These are phyloP conservation scores for Nicotiana sylvestris DNA, from an alignment of 257 asterid species.

Conservation along the genomic window DNA sequence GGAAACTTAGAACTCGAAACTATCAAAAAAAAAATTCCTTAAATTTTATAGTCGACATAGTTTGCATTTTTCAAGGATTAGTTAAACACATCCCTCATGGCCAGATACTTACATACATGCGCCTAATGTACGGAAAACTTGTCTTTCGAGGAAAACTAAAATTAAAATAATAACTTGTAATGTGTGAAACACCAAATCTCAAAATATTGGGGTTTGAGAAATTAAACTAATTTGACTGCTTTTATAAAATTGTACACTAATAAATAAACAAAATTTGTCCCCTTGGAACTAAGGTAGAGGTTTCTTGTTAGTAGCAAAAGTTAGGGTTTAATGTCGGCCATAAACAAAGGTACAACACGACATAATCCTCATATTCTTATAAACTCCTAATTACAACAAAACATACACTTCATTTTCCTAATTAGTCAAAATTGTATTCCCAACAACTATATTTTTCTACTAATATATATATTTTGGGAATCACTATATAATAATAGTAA, in stretches of 20 bases:
- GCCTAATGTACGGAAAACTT: constrained; percentile 27
- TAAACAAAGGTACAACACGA: constrained; percentile 24
- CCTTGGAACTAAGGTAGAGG: constrained; percentile 11
- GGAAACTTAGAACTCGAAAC: constrained; percentile 7
- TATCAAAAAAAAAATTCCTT: background rate
- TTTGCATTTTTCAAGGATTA: constrained; percentile 1
- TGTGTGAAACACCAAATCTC: background rate
- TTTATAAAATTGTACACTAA: background rate
- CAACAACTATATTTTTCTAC: background rate
- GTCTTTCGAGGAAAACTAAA: background rate
- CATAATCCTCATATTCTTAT: constrained; percentile 45
- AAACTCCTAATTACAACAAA: constrained; percentile 4
- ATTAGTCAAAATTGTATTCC: constrained; percentile 10
- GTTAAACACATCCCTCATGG: constrained; percentile 8
- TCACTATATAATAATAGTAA: background rate
- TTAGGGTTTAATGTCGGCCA: constrained; percentile 51
- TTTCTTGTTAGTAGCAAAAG: constrained; percentile 31
- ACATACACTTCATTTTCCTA: background rate
- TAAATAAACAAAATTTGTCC: background rate
- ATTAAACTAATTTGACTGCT: constrained; percentile 29
- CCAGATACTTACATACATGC: constrained; percentile 23
- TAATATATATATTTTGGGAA: background rate
- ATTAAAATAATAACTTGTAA: background rate
- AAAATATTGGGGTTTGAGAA: constrained; percentile 9
- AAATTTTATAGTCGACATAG: background rate